Evolutionary conservation across 108 stramenopile genomes (phyloP).

Genomic region (Conticribra weissflogii): DNA sequence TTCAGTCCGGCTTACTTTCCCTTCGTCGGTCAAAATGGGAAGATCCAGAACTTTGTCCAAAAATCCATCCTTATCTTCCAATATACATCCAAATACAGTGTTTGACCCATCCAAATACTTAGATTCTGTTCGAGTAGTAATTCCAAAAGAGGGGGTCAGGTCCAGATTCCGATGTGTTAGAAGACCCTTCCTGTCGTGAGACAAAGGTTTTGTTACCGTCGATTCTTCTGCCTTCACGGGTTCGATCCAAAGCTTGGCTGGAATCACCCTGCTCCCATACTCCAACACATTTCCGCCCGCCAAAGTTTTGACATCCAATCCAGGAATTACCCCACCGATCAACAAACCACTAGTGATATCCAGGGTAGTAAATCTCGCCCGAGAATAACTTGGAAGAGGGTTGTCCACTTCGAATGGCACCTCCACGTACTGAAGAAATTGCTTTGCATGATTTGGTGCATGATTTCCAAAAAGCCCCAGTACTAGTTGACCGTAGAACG

Average conservation of each 20-base stretch:
- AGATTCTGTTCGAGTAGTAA: constrained; percentile 68
- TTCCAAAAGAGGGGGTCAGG: constrained; percentile 71
- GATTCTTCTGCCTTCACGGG: neutral
- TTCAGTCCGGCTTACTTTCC: constrained; percentile 45
- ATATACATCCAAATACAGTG: constrained; percentile 79
- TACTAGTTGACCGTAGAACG: constrained; percentile 60
- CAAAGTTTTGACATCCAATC: constrained; percentile 64
- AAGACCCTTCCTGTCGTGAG: constrained; percentile 66
- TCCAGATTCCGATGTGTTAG: constrained; percentile 81
- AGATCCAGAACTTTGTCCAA: constrained; percentile 64
- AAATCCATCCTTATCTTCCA: constrained; percentile 62
- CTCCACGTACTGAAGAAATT: constrained; percentile 73
- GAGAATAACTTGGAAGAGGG: constrained; percentile 71
- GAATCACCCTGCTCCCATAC: constrained; percentile 71
- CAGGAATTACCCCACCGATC: constrained; percentile 73
- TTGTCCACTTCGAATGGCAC: constrained; percentile 57
- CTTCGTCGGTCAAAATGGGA: constrained; percentile 47
- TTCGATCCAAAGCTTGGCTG: constrained; percentile 82
- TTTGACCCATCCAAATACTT: constrained; percentile 67
- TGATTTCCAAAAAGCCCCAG: constrained; percentile 73
- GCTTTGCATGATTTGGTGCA: constrained; percentile 65
- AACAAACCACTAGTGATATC: constrained; percentile 76
- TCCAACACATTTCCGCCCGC: constrained; percentile 63
- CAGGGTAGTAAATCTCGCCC: constrained; percentile 57
- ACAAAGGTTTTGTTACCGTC: constrained; percentile 18